Percentiles rank a stretch among this genome's conserved stretches.
These are phyloP conservation scores for Eutrema yunnanense DNA, from an alignment of 345 rosid species.

Conservation along the genomic window DNA sequence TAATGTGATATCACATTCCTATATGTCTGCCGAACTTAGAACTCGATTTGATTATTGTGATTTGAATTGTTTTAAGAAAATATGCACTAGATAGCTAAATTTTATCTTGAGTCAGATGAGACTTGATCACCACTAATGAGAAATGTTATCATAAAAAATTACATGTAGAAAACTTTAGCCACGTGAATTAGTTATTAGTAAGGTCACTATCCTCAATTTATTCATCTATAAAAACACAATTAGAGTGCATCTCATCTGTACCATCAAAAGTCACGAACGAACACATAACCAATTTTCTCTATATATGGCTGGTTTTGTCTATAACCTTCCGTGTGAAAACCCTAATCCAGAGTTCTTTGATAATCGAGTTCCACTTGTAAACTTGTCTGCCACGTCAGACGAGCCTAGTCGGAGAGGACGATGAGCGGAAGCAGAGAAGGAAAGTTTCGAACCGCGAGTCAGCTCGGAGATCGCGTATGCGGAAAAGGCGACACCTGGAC, in stretches of 20 bases:
- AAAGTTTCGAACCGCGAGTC: constrained; percentile 22
- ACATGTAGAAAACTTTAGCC: not conserved
- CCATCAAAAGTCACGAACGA: not conserved
- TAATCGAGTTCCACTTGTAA: not conserved
- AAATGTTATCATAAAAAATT: not conserved
- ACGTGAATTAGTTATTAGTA: not conserved
- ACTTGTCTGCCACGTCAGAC: not conserved
- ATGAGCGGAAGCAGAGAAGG: constrained; percentile 17
- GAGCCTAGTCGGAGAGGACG: not conserved
- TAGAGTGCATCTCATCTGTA: not conserved
- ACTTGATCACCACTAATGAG: not conserved
- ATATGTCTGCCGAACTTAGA: too few relatives aligned
- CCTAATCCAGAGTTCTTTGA: not conserved
- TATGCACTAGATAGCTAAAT: too few relatives aligned
- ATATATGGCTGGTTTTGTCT: constrained; percentile 3
- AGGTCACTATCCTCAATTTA: not conserved
- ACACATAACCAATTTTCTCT: not conserved
- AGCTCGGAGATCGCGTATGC: constrained; percentile 26
- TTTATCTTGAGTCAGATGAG: not conserved
- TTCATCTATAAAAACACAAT: constrained; percentile 4
- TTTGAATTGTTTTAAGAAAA: too few relatives aligned
- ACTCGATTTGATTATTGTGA: too few relatives aligned
- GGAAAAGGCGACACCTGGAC: constrained; percentile 6
- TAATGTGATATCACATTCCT: too few relatives aligned
- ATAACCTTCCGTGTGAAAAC: not conserved